Conservation (phyloP, 768 basidiomycete species). For the Rhizopogon vinicolor region DNA sequence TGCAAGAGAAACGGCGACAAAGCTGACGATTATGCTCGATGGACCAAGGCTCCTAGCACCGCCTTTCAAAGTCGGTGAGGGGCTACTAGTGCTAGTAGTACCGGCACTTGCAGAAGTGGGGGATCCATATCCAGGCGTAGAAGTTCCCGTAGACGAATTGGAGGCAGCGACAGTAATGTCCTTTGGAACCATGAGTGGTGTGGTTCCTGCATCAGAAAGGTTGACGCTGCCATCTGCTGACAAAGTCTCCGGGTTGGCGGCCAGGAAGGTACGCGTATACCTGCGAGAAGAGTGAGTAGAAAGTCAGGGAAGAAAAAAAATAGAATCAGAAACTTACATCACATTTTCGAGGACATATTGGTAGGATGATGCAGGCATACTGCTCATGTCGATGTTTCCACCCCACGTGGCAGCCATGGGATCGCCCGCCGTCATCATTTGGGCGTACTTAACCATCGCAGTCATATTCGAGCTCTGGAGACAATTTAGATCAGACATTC, state of each 20-base stretch:
- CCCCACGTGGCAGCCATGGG: conserved; percentile 54
- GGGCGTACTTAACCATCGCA: conserved; percentile 50
- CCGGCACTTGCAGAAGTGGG: conserved; percentile 18
- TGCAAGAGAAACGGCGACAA: conserved; percentile 42
- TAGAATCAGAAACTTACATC: conserved; percentile 19
- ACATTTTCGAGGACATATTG: conserved; percentile 52
- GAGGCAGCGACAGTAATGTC: conserved; percentile 46
- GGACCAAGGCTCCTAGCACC: conserved; percentile 46
- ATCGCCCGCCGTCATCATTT: conserved; percentile 44
- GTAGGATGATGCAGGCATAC: conserved; percentile 53
- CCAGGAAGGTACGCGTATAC: conserved; percentile 39
- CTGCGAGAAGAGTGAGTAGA: conserved; percentile 5
- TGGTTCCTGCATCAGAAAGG: conserved; percentile 36
- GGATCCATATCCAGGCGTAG: conserved; percentile 19
- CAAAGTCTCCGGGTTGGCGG: conserved; percentile 49
- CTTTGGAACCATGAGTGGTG: conserved; percentile 55
- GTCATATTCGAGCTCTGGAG: conserved; percentile 49
- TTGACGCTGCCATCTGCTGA: conserved; percentile 47
- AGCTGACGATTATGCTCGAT: conserved; percentile 44
- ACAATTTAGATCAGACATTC: background rate
- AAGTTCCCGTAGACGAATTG: conserved; percentile 22
- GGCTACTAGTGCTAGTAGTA: conserved; percentile 3
- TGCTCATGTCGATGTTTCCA: conserved; percentile 50
- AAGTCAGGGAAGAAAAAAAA: conserved; percentile 1
- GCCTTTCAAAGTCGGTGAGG: conserved; percentile 19